phyloP scores from a whole-genome alignment of 805 yeast genomes.

The Tetrapisispora iriomotensis region DNA sequence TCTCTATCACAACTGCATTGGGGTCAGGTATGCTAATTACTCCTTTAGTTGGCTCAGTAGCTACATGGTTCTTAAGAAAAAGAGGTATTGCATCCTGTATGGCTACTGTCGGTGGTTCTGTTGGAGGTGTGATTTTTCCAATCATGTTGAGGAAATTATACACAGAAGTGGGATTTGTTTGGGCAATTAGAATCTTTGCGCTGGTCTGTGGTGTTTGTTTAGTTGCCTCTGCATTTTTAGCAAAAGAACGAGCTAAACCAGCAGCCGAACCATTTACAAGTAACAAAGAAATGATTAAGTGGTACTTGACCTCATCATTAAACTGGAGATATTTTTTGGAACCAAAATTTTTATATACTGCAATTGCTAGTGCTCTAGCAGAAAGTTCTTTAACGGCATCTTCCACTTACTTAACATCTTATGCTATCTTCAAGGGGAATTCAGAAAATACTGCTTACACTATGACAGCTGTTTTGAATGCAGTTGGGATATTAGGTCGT shows the following conservation, averaged over 20 bases:
- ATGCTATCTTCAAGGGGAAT: conserved; percentile 40
- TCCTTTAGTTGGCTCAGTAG: conserved; percentile 51
- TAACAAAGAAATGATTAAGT: conserved; percentile 22
- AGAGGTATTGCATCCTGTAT: conserved; percentile 48
- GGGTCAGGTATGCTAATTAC: conserved; percentile 54
- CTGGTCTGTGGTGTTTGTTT: conserved; percentile 37
- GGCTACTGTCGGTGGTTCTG: conserved; percentile 45
- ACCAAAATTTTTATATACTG: conserved; percentile 33
- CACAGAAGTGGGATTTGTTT: conserved; percentile 41
- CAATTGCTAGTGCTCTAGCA: conserved; percentile 36
- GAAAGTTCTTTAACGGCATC: conserved; percentile 40
- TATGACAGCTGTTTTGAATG: conserved; percentile 38
- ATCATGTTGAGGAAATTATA: conserved; percentile 43
- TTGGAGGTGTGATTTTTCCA: conserved; percentile 50
- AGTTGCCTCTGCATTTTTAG: conserved; percentile 28
- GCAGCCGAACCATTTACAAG: conserved; percentile 31
- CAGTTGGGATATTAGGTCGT: conserved; percentile 39
- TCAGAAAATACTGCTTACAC: conserved; percentile 35
- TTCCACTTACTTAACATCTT: conserved; percentile 44
- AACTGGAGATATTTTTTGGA: conserved; percentile 34
- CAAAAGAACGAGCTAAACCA: conserved; percentile 33
- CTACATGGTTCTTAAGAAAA: conserved; percentile 54
- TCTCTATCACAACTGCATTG: conserved; percentile 46
- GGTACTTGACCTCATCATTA: conserved; percentile 24
- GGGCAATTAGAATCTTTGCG: conserved; percentile 51